Percentiles rank a stretch among this genome's conserved stretches.
These are phyloP conservation scores for Citrus sp. DNA, from an alignment of 345 rosid genomes.

Conservation along the genomic window DNA sequence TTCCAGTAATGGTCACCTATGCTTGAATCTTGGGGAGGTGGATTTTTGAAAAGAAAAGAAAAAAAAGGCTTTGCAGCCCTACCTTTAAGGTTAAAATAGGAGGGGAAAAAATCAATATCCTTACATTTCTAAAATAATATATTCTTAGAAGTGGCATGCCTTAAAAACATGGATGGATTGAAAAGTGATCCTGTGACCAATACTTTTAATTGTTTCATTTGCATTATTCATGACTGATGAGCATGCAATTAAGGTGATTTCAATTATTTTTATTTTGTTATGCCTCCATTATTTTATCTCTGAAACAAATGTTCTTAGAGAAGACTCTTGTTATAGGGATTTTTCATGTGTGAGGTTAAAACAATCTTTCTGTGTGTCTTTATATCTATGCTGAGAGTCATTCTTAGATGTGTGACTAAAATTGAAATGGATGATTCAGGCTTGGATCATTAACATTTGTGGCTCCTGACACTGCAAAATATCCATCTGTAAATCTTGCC, in stretches of 20 bases:
- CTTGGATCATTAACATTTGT: conserved; percentile 86
- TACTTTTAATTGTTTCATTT: neutral
- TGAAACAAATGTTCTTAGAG: neutral
- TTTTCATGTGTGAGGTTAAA: neutral
- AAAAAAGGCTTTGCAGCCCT: too few species aligned
- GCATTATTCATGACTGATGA: neutral
- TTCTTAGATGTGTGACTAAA: neutral
- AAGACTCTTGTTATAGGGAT: neutral
- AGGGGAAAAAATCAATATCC: too few species aligned
- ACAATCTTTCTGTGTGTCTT: neutral
- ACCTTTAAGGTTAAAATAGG: too few species aligned
- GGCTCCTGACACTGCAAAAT: conserved; percentile 84
- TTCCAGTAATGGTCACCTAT: too few species aligned
- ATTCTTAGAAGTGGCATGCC: too few species aligned
- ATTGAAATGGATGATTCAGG: conserved; percentile 38
- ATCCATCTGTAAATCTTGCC: conserved; percentile 94
- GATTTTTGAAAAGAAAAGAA: too few species aligned
- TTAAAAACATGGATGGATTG: neutral
- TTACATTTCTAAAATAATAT: too few species aligned
- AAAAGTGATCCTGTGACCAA: neutral
- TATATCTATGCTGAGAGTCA: neutral
- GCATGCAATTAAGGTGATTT: neutral
- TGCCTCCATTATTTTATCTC: neutral
- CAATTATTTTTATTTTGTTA: neutral
- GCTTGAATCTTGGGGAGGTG: too few species aligned